Conservation (phyloP, 805 yeast species). For the Candida silvatica region DNA sequence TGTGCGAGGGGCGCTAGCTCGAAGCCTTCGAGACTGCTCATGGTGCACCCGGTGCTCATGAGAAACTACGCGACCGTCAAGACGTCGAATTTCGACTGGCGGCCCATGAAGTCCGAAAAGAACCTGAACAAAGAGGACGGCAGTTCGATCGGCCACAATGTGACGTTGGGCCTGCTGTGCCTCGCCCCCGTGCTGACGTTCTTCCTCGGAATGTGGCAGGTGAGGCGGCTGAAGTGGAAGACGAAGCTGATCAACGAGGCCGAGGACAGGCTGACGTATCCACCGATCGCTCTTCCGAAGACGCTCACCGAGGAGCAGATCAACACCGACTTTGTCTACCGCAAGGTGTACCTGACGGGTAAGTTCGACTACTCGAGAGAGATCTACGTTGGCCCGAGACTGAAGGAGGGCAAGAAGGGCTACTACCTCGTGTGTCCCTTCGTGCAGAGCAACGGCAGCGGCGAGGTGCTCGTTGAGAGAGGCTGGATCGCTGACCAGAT, state of each 20-base stretch:
- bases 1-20: too few species aligned
- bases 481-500: conserved; percentile 84
- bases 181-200: conserved; percentile 87
- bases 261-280: conserved; percentile 71
- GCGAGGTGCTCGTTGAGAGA: conserved; percentile 73
- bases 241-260: conserved; percentile 70
- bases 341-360: conserved; percentile 73
- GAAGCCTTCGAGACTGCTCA: not conserved
- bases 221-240: conserved; percentile 80
- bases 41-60: not conserved
- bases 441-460: conserved; percentile 62
- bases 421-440: conserved; percentile 79
- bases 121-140: conserved; percentile 26
- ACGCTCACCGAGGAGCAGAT: conserved; percentile 56
- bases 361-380: conserved; percentile 78
- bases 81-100: conserved; percentile 78
- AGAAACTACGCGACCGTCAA: conserved; percentile 31
- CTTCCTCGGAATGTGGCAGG: conserved; percentile 90
- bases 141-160: conserved; percentile 15
- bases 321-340: conserved; percentile 62
- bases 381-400: conserved; percentile 86
- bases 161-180: conserved; percentile 31
- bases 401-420: conserved; percentile 65
- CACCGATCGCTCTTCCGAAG: conserved; percentile 66
- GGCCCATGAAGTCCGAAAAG: conserved; percentile 51